A percentile compares a stretch with the other conserved stretches of the same genome.
Evolutionary conservation across 257 asterid species (phyloP).

Genomic region (Cinchona pubescens): DNA sequence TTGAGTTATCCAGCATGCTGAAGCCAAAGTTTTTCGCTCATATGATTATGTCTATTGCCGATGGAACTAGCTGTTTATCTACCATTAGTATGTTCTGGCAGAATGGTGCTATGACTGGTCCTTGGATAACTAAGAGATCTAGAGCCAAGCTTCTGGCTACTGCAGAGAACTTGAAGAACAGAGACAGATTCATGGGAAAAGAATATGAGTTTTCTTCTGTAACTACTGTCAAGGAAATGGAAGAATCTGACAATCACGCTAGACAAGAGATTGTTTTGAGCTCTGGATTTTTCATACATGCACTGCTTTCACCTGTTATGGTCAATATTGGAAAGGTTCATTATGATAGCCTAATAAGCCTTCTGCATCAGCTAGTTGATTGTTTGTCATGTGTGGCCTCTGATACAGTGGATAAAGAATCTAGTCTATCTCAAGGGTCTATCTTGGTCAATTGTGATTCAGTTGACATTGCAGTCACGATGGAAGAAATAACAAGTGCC

Average conservation of each 20-base stretch:
- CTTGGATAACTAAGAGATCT: constrained; percentile 81
- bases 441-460: constrained; percentile 68
- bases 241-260: constrained; percentile 49
- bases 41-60: constrained; percentile 51
- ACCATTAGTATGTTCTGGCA: constrained; percentile 72
- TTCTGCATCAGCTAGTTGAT: constrained; percentile 51
- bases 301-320: constrained; percentile 51
- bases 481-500: constrained; percentile 45
- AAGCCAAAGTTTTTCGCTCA: constrained; percentile 48
- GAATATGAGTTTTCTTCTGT: constrained; percentile 76
- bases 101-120: constrained; percentile 65
- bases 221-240: constrained; percentile 60
- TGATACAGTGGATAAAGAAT: constrained; percentile 41
- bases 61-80: constrained; percentile 44
- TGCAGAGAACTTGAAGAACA: constrained; percentile 54
- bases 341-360: constrained; percentile 46
- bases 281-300: constrained; percentile 64
- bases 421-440: constrained; percentile 57
- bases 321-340: constrained; percentile 49
- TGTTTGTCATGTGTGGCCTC: constrained; percentile 41
- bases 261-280: constrained; percentile 67
- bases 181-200: constrained; percentile 49
- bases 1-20: constrained; percentile 29
- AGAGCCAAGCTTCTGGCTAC: constrained; percentile 77
- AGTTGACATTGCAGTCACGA: constrained; percentile 39